These are phyloP conservation scores for Skeletonema menzelii DNA, from an alignment of 108 stramenopile genomes.

Conservation along the genomic window DNA sequence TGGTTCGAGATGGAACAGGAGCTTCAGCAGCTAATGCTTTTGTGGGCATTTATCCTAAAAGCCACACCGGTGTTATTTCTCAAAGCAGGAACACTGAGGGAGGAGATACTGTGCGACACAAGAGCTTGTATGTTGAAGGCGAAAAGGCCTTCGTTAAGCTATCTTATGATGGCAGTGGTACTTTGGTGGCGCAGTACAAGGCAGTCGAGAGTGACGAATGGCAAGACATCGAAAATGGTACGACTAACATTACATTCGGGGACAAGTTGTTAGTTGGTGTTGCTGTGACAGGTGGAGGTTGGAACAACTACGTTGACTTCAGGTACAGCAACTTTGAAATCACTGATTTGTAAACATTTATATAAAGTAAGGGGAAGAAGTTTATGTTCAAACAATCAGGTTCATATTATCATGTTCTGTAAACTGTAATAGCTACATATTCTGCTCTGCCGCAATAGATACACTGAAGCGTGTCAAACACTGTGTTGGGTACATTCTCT, in stretches of 20 bases:
- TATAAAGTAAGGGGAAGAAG: neutral
- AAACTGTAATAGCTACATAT: too few relatives aligned
- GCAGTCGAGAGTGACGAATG: neutral
- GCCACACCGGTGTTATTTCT: neutral
- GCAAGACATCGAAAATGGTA: neutral
- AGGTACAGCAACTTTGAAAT: conserved; percentile 1
- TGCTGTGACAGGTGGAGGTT: neutral
- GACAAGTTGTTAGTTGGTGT: neutral
- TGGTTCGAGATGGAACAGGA: neutral
- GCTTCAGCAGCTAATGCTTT: neutral
- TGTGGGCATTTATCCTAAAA: neutral
- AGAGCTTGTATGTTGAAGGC: neutral
- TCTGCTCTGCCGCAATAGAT: too few relatives aligned
- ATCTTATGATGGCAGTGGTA: neutral
- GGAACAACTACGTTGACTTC: neutral
- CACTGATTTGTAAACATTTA: neutral
- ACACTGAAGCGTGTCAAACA: neutral
- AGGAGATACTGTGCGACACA: neutral
- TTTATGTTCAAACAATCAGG: neutral
- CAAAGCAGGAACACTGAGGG: neutral
- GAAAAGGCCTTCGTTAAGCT: neutral
- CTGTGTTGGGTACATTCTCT: neutral
- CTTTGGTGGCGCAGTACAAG: neutral
- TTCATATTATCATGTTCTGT: too few relatives aligned
- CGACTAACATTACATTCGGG: neutral